Conservation (phyloP, 78 protist genomes). For the Creolimax fragrantissima region DNA sequence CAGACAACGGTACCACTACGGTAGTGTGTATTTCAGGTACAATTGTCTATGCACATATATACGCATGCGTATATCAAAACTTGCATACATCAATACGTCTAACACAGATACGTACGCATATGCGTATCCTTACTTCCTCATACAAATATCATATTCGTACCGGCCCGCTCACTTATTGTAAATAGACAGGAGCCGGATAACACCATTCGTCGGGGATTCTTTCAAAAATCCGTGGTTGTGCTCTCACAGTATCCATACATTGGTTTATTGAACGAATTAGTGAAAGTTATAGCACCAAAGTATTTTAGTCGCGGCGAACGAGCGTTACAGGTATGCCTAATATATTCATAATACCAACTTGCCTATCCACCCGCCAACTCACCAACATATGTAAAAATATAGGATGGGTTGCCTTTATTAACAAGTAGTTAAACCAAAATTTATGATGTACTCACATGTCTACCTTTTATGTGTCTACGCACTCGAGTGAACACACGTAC, state of each 20-base stretch:
- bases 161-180: background rate
- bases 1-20: background rate
- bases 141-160: too few species aligned
- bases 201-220: conserved; percentile 41
- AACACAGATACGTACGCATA: too few species aligned
- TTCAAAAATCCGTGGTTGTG: conserved; percentile 56
- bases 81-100: too few species aligned
- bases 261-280: conserved; percentile 40
- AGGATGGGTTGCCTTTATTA: too few species aligned
- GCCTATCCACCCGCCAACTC: too few species aligned
- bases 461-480: too few species aligned
- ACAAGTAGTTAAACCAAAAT: too few species aligned
- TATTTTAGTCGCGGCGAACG: conserved; percentile 50
- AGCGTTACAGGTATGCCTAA: conserved; percentile 8
- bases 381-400: too few species aligned
- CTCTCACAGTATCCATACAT: conserved; percentile 38
- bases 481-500: too few species aligned
- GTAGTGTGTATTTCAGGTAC: conserved; percentile 41
- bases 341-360: too few species aligned
- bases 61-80: background rate
- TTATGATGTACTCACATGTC: too few species aligned
- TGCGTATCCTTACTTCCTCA: too few species aligned
- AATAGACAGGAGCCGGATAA: conserved; percentile 38
- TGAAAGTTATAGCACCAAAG: conserved; percentile 41
- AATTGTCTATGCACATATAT: background rate